Conservation (phyloP, 176 grass and related monocot genomes). For the Eragrostis curvula region DNA sequence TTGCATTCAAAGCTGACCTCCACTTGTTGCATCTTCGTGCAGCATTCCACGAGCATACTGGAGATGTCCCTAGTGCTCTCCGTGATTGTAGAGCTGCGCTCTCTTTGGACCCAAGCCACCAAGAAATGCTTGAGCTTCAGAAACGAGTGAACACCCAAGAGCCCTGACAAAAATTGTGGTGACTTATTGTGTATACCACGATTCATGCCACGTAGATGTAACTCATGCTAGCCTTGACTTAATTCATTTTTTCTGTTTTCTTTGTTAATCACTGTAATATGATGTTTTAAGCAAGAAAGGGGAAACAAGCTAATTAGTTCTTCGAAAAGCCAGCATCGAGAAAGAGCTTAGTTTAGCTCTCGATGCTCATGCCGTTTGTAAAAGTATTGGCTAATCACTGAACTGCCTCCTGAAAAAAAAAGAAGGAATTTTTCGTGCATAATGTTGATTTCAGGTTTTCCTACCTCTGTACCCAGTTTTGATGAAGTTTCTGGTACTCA, state of each 20-base stretch:
- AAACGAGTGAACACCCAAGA: conserved; percentile 91
- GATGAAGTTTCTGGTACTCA: neutral
- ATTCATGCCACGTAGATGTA: conserved; percentile 32
- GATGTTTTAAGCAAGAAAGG: conserved; percentile 38
- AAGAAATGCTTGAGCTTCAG: conserved; percentile 95
- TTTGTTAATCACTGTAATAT: conserved; percentile 35
- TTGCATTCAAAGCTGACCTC: conserved; percentile 88
- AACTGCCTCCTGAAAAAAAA: conserved; percentile 24
- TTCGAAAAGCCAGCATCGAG: conserved; percentile 24
- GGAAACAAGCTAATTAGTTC: neutral
- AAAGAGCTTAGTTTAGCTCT: conserved; percentile 21
- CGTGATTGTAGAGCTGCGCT: conserved; percentile 84
- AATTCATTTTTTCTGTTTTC: conserved; percentile 33
- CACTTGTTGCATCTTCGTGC: conserved; percentile 88
- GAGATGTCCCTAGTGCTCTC: conserved; percentile 69
- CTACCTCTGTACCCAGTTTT: neutral
- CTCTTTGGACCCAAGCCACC: conserved; percentile 84
- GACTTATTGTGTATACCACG: conserved; percentile 29
- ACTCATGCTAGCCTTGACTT: conserved; percentile 43
- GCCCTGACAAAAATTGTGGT: conserved; percentile 45
- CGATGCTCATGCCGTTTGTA: conserved; percentile 37
- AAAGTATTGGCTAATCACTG: conserved; percentile 39
- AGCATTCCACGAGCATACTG: conserved; percentile 85
- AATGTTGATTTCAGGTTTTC: conserved; percentile 20
- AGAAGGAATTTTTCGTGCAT: neutral